Percentiles rank a stretch among this genome's conserved stretches.
Conservation (phyloP, 331 rosid species). For the Erythrophleum ivorense region DNA sequence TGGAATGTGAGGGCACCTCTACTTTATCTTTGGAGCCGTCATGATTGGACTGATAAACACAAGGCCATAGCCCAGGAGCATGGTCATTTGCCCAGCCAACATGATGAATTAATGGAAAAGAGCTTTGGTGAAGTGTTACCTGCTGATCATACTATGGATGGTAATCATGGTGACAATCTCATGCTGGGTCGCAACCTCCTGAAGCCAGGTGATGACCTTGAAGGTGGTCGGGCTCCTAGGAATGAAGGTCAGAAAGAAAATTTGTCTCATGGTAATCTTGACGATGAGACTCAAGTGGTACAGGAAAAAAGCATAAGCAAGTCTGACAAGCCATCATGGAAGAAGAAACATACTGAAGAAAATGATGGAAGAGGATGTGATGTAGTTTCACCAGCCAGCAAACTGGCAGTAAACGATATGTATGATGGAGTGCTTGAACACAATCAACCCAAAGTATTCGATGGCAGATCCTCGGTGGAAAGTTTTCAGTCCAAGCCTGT, state of each 20-base stretch:
- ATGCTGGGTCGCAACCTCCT: conserved; percentile 26
- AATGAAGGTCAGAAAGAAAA: conserved; percentile 39
- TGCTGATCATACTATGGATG: conserved; percentile 33
- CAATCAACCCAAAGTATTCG: conserved; percentile 36
- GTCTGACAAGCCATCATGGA: conserved; percentile 32
- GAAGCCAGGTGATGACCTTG: conserved; percentile 36
- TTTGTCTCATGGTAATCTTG: conserved; percentile 32
- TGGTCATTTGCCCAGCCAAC: conserved; percentile 48
- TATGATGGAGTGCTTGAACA: conserved; percentile 1
- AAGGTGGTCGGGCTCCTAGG: conserved; percentile 38
- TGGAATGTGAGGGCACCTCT: conserved; percentile 74
- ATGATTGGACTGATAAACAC: conserved; percentile 62
- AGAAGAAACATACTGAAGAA: conserved; percentile 42
- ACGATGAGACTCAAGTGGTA: conserved; percentile 41
- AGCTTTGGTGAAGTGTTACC: conserved; percentile 29
- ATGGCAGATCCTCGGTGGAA: conserved; percentile 38
- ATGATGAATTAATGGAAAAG: conserved; percentile 34
- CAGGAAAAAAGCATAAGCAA: conserved; percentile 21
- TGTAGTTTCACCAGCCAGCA: conserved; percentile 41
- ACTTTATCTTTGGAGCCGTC: conserved; percentile 81
- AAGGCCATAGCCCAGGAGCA: conserved; percentile 63
- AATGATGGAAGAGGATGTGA: conserved; percentile 24
- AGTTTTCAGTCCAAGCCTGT: conserved; percentile 29
- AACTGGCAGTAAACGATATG: conserved; percentile 32
- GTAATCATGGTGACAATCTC: conserved; percentile 12